Conservation (phyloP, 371 early-diverging fungal genomes). For the Syncephalastrum racemosum region DNA sequence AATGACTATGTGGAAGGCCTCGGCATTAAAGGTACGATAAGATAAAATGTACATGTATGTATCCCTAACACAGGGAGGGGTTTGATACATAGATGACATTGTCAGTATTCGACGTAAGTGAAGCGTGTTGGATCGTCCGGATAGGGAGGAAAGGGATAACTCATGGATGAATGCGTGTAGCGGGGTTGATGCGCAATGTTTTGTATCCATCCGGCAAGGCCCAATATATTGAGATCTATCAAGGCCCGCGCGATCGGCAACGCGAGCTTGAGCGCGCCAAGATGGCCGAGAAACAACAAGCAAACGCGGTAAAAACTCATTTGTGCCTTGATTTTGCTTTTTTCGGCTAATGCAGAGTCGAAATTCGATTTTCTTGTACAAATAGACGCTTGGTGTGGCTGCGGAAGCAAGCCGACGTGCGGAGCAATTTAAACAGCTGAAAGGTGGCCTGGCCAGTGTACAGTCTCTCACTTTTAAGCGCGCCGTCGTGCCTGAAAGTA, state of each 20-base stretch:
- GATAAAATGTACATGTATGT: slow-evolving; percentile 1
- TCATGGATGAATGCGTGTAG: slow-evolving; percentile 18
- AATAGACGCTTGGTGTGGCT: neutral
- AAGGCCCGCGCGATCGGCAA: slow-evolving; percentile 24
- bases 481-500: slow-evolving; percentile 43
- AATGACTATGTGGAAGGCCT: slow-evolving; percentile 44
- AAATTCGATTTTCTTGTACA: no score
- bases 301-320: no score
- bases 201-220: slow-evolving; percentile 47
- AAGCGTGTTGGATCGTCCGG: no score
- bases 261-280: slow-evolving; percentile 10
- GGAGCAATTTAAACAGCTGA: slow-evolving; percentile 18
- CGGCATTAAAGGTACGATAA: slow-evolving; percentile 35
- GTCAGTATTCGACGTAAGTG: slow-evolving; percentile 50
- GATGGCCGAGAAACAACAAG: no score
- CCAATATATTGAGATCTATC: slow-evolving; percentile 25
- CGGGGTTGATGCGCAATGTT: slow-evolving; percentile 55
- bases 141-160: no score
- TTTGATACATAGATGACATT: slow-evolving; percentile 32
- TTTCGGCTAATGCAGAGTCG: no score
- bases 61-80: no score
- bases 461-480: slow-evolving; percentile 34
- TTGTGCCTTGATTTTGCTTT: no score
- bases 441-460: slow-evolving; percentile 24
- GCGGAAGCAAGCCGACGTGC: slow-evolving; percentile 5